A percentile compares a stretch with the other conserved stretches of the same genome.
These are phyloP conservation scores for Arctium lappa DNA, from an alignment of 129 eudicot genomes.

Conservation along the genomic window DNA sequence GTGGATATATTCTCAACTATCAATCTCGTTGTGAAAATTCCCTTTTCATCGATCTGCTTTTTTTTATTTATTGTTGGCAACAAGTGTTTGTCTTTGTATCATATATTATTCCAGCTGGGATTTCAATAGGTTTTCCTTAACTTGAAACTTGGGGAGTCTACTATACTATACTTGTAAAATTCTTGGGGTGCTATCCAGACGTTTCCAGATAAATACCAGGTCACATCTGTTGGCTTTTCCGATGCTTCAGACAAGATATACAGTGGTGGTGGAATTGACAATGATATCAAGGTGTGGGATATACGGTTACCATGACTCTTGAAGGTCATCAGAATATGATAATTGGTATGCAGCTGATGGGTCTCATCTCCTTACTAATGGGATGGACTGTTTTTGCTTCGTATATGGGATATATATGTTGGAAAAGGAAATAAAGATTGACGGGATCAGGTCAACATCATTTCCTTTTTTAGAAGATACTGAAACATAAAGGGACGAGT, in stretches of 20 bases:
- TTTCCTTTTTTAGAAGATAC: too few relatives aligned
- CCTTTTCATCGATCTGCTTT: background rate
- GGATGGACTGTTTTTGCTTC: conserved; percentile 80
- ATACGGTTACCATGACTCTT: conserved; percentile 88
- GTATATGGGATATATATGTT: conserved; percentile 78
- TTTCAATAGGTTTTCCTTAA: background rate
- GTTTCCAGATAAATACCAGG: conserved; percentile 89
- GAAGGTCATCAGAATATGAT: conserved; percentile 92
- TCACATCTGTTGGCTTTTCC: conserved; percentile 84
- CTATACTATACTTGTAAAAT: too few relatives aligned
- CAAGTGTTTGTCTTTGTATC: background rate
- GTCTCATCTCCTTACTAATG: conserved; percentile 87
- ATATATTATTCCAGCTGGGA: too few relatives aligned
- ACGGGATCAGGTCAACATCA: too few relatives aligned
- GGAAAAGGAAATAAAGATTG: too few relatives aligned
- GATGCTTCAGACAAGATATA: conserved; percentile 95
- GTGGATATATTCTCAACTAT: background rate
- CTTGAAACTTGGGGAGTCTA: background rate
- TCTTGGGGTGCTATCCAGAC: conserved; percentile 78
- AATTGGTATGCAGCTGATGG: conserved; percentile 96
- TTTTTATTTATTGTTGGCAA: too few relatives aligned
- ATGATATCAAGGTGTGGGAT: conserved; percentile 90
- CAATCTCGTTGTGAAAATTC: background rate
- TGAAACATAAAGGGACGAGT: too few relatives aligned
- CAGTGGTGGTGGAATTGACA: conserved; percentile 92